These are phyloP conservation scores for Microsporum ferrugineum DNA, from an alignment of 2,329 filamentous ascomycete species.

Conservation along the genomic window DNA sequence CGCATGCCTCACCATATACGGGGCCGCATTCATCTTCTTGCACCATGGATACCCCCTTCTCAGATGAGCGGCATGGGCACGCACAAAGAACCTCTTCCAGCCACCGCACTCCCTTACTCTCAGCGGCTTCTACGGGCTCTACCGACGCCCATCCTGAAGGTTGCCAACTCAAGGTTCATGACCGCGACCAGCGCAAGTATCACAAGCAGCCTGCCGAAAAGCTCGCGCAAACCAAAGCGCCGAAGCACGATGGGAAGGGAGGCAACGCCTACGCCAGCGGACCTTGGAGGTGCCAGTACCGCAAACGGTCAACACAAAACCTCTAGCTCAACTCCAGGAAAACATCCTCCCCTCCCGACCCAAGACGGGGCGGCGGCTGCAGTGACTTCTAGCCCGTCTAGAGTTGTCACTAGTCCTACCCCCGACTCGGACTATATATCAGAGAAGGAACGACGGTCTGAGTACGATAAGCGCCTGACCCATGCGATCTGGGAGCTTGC, in stretches of 20 bases:
- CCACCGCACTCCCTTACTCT: conserved; percentile 72
- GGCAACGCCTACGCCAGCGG: conserved; percentile 20
- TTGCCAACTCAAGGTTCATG: conserved; percentile 93
- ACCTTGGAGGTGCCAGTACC: conserved; percentile 7
- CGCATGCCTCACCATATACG: conserved; percentile 94
- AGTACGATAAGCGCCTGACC: conserved; percentile 75
- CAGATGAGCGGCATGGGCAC: conserved; percentile 74
- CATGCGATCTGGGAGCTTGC: conserved; percentile 91
- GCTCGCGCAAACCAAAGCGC: conserved; percentile 39
- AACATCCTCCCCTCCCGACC: conserved; percentile 14
- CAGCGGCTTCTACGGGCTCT: conserved; percentile 83
- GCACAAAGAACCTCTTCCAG: conserved; percentile 61
- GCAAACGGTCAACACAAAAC: conserved; percentile 16
- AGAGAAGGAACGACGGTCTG: conserved; percentile 33
- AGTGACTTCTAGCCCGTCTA: conserved; percentile 7
- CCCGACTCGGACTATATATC: conserved; percentile 34
- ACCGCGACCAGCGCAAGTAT: conserved; percentile 79
- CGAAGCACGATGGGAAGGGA: conserved; percentile 16
- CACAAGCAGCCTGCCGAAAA: conserved; percentile 63
- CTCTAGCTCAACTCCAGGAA: conserved; percentile 14
- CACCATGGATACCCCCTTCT: conserved; percentile 94
- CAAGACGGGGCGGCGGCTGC: conserved; percentile 6
- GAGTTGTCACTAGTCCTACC: conserved; percentile 8
- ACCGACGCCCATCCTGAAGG: conserved; percentile 81
- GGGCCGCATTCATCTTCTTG: conserved; percentile 83